A percentile compares a stretch with the other conserved stretches of the same genome.
Conservation (phyloP, 1,139 yeast genomes). For the Kurtzmaniella quercitrusa region DNA sequence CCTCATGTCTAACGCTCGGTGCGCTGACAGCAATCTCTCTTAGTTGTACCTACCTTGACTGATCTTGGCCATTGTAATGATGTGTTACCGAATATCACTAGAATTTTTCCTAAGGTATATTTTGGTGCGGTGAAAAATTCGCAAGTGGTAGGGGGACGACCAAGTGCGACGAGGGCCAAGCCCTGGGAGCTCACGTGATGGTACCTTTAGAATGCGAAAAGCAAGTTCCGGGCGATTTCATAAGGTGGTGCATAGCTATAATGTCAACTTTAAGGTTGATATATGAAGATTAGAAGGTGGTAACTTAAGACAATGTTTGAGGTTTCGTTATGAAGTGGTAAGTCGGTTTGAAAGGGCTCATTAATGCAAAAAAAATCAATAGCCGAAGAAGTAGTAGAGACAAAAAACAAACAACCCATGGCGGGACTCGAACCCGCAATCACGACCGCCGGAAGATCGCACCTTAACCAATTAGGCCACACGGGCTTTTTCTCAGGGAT, state of each 20-base stretch:
- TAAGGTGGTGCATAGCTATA: no score
- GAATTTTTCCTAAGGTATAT: slow-evolving; percentile 1
- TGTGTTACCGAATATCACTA: slow-evolving; percentile 2
- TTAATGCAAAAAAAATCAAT: no score
- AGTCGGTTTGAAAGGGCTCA: no score
- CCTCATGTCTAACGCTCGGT: background rate
- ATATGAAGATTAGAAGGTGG: no score
- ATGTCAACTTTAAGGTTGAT: no score
- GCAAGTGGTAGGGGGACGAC: slow-evolving; percentile 4
- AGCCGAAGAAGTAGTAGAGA: no score
- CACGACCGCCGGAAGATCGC: slow-evolving; percentile 51
- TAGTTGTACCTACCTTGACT: slow-evolving; percentile 45
- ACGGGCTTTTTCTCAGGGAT: slow-evolving; percentile 26
- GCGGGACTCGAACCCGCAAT: slow-evolving; percentile 44
- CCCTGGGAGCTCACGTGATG: slow-evolving; percentile 14
- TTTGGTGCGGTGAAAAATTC: slow-evolving; percentile 5
- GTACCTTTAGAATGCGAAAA: no score
- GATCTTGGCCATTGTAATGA: slow-evolving; percentile 55
- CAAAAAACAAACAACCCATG: slow-evolving; percentile 10
- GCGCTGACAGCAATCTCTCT: background rate
- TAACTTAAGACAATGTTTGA: no score
- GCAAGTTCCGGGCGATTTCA: no score
- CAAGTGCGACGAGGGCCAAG: slow-evolving; percentile 17
- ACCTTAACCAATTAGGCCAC: slow-evolving; percentile 59
- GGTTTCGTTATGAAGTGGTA: no score